These are phyloP conservation scores for Pestalotiopsis sp. DNA, from an alignment of 2,329 filamentous ascomycete genomes.

Conservation along the genomic window DNA sequence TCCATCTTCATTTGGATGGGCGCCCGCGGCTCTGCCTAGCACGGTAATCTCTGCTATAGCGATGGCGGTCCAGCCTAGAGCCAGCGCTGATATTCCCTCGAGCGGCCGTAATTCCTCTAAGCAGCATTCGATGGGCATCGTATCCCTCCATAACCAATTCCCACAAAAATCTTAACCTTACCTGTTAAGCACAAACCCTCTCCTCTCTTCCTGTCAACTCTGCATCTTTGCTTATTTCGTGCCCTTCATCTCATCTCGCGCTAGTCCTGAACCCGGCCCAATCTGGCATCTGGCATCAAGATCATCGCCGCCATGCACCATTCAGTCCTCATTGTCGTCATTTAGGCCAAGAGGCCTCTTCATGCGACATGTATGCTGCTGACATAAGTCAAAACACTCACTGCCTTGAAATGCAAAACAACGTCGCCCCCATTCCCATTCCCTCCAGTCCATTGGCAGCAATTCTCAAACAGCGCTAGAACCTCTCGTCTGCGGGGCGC, in stretches of 20 bases:
- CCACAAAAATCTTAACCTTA: slow-evolving; percentile 9
- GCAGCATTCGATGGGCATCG: neutral
- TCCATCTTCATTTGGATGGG: neutral
- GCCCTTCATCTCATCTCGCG: neutral
- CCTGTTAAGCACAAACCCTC: slow-evolving; percentile 1
- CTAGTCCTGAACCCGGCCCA: neutral
- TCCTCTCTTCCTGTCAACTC: neutral
- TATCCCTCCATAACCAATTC: neutral
- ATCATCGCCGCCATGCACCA: neutral
- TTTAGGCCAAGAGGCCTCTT: neutral
- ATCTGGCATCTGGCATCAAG: neutral
- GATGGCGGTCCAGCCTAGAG: neutral
- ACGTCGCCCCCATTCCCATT: neutral
- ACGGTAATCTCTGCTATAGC: neutral
- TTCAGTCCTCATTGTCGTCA: neutral
- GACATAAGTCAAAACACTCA: neutral
- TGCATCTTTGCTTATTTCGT: neutral
- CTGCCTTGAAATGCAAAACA: neutral
- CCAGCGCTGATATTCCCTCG: neutral
- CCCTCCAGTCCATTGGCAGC: neutral
- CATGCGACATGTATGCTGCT: neutral
- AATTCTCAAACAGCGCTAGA: neutral
- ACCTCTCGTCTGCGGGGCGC: neutral
- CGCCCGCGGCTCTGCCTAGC: neutral
- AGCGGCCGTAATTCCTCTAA: neutral